These are phyloP conservation scores for Schizophyllum commune DNA, from an alignment of 1,284 basidiomycete species.

Conservation along the genomic window DNA sequence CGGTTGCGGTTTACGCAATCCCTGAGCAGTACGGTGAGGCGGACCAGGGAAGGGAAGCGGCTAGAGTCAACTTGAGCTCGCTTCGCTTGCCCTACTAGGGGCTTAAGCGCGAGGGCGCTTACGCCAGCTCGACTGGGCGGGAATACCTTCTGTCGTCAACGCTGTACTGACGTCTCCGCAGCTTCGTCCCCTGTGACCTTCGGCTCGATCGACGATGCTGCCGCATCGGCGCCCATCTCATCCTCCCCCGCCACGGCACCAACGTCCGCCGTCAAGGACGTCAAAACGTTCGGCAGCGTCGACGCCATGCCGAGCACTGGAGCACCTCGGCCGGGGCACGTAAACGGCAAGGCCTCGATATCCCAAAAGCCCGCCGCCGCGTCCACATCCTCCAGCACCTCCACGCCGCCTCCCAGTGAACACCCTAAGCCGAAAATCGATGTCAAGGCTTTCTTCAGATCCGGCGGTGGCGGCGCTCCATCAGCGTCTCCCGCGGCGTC, in stretches of 20 bases:
- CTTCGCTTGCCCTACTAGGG: no score
- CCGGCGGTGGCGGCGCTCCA: slow-evolving; percentile 34
- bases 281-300: slow-evolving; percentile 76
- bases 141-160: no score
- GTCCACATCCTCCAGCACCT: slow-evolving; percentile 26
- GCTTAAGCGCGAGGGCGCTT: no score
- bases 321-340: slow-evolving; percentile 18
- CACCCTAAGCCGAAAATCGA: slow-evolving; percentile 45
- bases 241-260: slow-evolving; percentile 62
- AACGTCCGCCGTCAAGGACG: slow-evolving; percentile 45
- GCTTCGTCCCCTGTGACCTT: slow-evolving; percentile 60
- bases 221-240: slow-evolving; percentile 53
- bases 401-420: slow-evolving; percentile 24
- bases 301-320: slow-evolving; percentile 33
- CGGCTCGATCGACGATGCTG: slow-evolving; percentile 70
- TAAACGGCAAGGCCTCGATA: slow-evolving; percentile 49
- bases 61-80: no score
- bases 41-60: no score
- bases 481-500: slow-evolving; percentile 32
- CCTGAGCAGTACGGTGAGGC: no score
- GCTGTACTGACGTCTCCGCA: slow-evolving; percentile 2
- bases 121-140: no score
- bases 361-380: slow-evolving; percentile 23
- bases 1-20: no score
- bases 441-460: slow-evolving; percentile 62